Evolutionary conservation across 352 stramenopile species (phyloP).

Genomic region (Phytophthora quininea): DNA sequence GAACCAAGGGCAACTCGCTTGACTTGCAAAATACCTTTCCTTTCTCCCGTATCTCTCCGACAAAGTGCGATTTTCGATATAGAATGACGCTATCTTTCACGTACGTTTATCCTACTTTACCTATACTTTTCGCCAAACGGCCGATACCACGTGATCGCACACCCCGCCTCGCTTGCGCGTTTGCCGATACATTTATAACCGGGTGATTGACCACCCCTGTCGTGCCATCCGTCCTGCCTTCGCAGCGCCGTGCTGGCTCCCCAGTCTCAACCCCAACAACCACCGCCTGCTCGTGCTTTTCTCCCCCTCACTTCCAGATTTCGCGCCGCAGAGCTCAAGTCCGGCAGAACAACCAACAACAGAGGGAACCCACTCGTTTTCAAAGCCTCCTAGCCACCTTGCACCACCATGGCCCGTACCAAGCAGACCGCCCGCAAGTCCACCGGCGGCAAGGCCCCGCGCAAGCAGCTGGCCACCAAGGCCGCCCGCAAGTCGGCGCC

Average conservation of each 20-base stretch:
- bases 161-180: not conserved
- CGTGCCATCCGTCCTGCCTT: not conserved
- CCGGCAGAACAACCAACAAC: not conserved
- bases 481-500: conserved; percentile 88
- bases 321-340: not conserved
- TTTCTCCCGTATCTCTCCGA: too few species aligned
- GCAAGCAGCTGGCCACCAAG: conserved; percentile 92
- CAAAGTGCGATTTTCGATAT: too few species aligned
- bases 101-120: too few species aligned
- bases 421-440: conserved; percentile 96
- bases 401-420: conserved; percentile 84
- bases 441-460: conserved; percentile 90
- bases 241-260: not conserved
- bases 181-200: conserved; percentile 1
- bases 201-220: not conserved
- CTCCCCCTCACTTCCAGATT: conserved; percentile 3
- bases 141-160: not conserved
- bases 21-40: too few species aligned
- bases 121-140: not conserved
- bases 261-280: not conserved
- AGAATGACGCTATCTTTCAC: too few species aligned
- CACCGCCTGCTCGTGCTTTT: not conserved
- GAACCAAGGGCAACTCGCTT: too few species aligned
- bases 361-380: not conserved
- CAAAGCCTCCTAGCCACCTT: not conserved